Evolutionary conservation across 495 filamentous ascomycete genomes (phyloP), one percentile per base, ranked within the genome.

Genomic region (Penicillium parvum): DNA sequence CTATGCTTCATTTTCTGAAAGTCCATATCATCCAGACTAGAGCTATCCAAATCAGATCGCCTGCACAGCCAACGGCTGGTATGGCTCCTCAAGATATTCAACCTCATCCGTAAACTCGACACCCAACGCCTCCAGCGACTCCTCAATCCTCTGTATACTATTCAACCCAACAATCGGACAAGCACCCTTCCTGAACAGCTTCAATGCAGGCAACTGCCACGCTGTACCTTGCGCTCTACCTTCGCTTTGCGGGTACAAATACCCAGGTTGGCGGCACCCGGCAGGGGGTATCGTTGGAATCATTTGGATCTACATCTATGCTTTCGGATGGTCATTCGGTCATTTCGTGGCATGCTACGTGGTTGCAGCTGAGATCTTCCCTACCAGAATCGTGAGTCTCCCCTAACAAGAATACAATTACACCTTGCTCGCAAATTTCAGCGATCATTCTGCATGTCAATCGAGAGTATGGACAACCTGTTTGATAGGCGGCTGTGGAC

Each of bases 271-370:
- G 42, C 5, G 55, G 59, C 2, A 69, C 69, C 14, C 55, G 7
- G 61, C 81, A 11, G 63, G 65, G 1, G 59, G 69, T 5, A 77
- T 69, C 28, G 79, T 78, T 14, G 79, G 79, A 8, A 76, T 77
- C 0, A 76, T 81, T 11, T 73, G 81, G 25, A 81, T 83, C 63
- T 82, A 83, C 64, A 81, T 84, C 52, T 85, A 81, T 68, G 83
- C 81, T 3, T 59, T 59, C 32, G 55, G 55, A 14, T 59, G 55
- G 55, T 59, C 55, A 7, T 59, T 59, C 36, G 55, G 55, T 1
- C 55, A 59, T 29, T 55, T 48, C 7, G 55, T 59, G 0, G 55
- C 55, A 7, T 54, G 51, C 23, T 59, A 59, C 21, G 49, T 59
- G 15, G 47, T 59, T 8, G 55, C 55, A 5, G 55, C 55, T 8